Base-by-base conservation (phyloP, 2,329 filamentous ascomycete species). In the Colletotrichum viniferum region DNA sequence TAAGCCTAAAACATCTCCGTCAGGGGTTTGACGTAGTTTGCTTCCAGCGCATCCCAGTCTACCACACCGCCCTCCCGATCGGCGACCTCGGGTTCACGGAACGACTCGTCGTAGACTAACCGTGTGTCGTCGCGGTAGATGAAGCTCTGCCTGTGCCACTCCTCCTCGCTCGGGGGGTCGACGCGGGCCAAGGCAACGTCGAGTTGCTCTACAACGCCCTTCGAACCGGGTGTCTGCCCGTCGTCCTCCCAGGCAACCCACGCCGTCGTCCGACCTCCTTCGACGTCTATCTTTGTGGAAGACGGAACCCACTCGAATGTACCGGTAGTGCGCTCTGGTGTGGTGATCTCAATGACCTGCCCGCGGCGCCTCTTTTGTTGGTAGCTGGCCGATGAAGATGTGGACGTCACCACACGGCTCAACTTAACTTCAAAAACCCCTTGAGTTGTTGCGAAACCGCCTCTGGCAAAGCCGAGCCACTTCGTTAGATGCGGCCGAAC, bases 361-460 rank as follows among this genome's bases (percentile, higher is more conserved):
- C 74, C 34, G 66, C 69, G 30, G 32, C 68, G 24, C 43, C 77
- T 63, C 38, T 62, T 61, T 43, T 69, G 61, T 18, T 58, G 56
- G 7, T 66, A 52, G 24, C 55, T 34, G n/a, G 72, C 71, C 32
- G 65, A 24, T 24, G 60, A 71, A 14, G 61, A 74, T 9, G 43
- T 70, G 24, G 71, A 76, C 2, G 71, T 61, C 26, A 79, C 69
- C 24, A 79, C 79, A 30, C 79, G 78, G 64, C 77, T 77, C 55
- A 80, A 72, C 55, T 74, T 76, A 16, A 84, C 83, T 64, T 84
- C 83, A 69, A 85, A 85, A 55, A 77, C 78, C 2, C 83, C 83
- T 56, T 56, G 66, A 3, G 62, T 52, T 16, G 82, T 84, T 9
- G 83, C 81, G 67, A 85, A 86, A 3, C 85, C 85, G 28, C 84